Evolutionary conservation across 345 rosid species (phyloP), one percentile per base, ranked within the genome.

Genomic region (Conringia planisiliqua): DNA sequence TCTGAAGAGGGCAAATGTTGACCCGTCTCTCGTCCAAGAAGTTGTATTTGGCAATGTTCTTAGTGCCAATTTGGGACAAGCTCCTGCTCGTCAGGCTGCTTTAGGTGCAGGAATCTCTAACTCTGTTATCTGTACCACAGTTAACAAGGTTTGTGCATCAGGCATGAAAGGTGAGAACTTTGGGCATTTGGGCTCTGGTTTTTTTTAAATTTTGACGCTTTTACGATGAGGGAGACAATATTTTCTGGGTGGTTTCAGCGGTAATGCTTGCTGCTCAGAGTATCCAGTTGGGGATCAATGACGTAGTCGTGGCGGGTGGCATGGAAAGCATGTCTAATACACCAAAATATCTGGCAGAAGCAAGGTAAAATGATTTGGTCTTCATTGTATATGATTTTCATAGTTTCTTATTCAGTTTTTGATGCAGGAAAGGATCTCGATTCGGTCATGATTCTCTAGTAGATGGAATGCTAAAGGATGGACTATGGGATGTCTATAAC

Each of bases 1-100:
- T 72, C 85, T 95, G 55, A 90, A 86, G 73, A 87, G 97, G 68
- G 97, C 98, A 8, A 89, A 85, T 75, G 85, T 92, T 52, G 94
- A 92, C 81, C 91, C 99, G 42, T 81, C 93, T 38, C 90, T 84
- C 29, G 97, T 95, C 12, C 89, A 95, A 86, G 99, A 95, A 83
- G 97, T 95, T 68, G 67, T 85, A 69, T 90, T 95, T 78, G 97
- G 99, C 47, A 95, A 95, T 84, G 99, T 95, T 72, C 92, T 92
- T 29, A 89, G 92, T 46, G 97, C 99, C 29, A 95, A 95, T 83
- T 78, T 95, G 59, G 99, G 98, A n/a, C 97, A 92, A 81, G 99
- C 97, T 83, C 99, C 99, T 35, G 97, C 99, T 73, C 89, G 97
- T 79, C 99, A 95, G 81, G 99, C 99, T 62, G 97, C 97, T 10